Base-by-base conservation (phyloP, 73 alveolate species). In the Paramecium caudatum region DNA sequence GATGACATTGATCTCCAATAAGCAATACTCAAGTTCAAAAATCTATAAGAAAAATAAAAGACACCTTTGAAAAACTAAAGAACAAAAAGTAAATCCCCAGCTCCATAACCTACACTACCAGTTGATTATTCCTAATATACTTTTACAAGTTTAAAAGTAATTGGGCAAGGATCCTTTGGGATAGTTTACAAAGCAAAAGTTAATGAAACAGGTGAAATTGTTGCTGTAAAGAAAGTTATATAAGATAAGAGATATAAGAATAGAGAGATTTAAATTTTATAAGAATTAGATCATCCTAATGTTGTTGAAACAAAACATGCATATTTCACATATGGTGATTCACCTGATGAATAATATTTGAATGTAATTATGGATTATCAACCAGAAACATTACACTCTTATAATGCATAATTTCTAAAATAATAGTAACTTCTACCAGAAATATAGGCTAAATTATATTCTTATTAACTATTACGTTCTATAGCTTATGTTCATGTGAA, bases 341-440 rank as follows among this genome's bases (percentile, higher is more conserved):
- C 94, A 65, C 94, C 94, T 0, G 99, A 93, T 23, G 98, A 96
- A 90, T 94, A 84, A 61, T 97, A 94, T 93, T 82, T 97, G 80
- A 95, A 97, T 91, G 96, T 92, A 6, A 97, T 97, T 63, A 97
- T 96, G 99, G 99, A 95, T 90, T 97, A 94, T 94, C 91, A 95
- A 36, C 99, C 99, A 46, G 98, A 94, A 69, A 92, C 97, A 5
- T 92, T 90, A 15, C 92, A 94, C 46, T 90, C 97, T 39, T 94
- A 95, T 21, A 86, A 96, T 46, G 91, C 93, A 62, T 94, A 94
- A 39, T 94, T 93, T 91, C 94, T 47, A 16, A 95, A 96, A 91
- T 85, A 91, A 84, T 82, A 94, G 82, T 90, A 94, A 68, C 93
- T 90, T 61, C 91, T 97, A 62, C 99, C 98, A 9, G 92, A 91